Conservation (phyloP, 192 early-diverging fungal genomes). For the Lunasporangiospora selenospora region DNA sequence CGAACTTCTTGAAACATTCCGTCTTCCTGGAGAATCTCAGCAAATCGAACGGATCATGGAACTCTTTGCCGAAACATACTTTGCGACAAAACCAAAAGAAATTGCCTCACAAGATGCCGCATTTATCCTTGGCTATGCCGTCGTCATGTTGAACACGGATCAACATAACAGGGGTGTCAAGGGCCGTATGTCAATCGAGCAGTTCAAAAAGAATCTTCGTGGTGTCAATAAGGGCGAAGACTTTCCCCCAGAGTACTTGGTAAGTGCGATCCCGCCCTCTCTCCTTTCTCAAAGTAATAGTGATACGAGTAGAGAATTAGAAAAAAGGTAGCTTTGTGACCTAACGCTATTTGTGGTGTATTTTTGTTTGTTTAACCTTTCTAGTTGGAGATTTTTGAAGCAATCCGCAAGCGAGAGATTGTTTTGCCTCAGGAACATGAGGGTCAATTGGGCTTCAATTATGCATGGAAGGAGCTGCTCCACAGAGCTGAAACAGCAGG, state of each 20-base stretch:
- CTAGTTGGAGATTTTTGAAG: slow-evolving; percentile 76
- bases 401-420: slow-evolving; percentile 92
- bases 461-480: slow-evolving; percentile 88
- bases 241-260: slow-evolving; percentile 84
- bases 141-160: slow-evolving; percentile 99
- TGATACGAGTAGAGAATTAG: too few relatives aligned
- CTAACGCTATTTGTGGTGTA: not conserved
- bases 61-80: slow-evolving; percentile 87
- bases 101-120: slow-evolving; percentile 84
- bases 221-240: slow-evolving; percentile 88
- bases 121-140: slow-evolving; percentile 89
- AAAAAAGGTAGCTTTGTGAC: not conserved
- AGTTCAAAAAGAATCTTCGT: slow-evolving; percentile 88
- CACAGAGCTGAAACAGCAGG: slow-evolving; percentile 58
- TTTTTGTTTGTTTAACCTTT: not conserved
- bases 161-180: slow-evolving; percentile 95
- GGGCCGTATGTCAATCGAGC: slow-evolving; percentile 87
- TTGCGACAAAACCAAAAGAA: slow-evolving; percentile 63
- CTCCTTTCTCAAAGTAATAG: not conserved
- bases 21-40: slow-evolving; percentile 97
- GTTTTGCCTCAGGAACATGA: slow-evolving; percentile 97
- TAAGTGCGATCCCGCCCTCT: slow-evolving; percentile 13
- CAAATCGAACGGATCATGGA: slow-evolving; percentile 97
- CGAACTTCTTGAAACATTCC: slow-evolving; percentile 91
- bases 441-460: slow-evolving; percentile 93